Percentiles rank a stretch among this genome's conserved stretches.
phyloP scores from a whole-genome alignment of 495 filamentous ascomycete species.

The Copromyces sp. region DNA sequence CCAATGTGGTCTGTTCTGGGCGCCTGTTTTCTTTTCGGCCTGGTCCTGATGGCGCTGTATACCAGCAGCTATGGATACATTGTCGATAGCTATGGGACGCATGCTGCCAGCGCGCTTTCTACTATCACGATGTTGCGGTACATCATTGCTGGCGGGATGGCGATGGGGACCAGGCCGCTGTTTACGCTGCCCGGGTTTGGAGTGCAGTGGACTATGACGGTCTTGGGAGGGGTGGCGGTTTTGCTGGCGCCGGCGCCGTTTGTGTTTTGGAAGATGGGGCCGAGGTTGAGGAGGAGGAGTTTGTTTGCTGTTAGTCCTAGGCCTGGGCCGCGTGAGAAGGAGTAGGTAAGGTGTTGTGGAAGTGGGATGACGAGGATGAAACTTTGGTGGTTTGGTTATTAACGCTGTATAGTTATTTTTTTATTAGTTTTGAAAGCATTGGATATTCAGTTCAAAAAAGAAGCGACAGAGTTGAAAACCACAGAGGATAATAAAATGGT shows the following conservation, averaged over 20 bases:
- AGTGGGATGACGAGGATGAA: no score
- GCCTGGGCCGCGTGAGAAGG: neutral
- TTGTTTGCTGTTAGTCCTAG: conserved; percentile 8
- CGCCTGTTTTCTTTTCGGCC: conserved; percentile 25
- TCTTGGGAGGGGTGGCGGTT: conserved; percentile 18
- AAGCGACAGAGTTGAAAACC: neutral
- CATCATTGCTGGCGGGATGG: conserved; percentile 40
- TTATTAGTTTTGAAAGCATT: neutral
- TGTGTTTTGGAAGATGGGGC: conserved; percentile 18
- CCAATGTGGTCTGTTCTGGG: conserved; percentile 26
- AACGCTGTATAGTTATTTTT: neutral
- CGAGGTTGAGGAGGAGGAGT: conserved; percentile 17
- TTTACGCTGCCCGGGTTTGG: conserved; percentile 19
- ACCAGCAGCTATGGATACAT: conserved; percentile 46
- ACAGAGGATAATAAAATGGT: neutral
- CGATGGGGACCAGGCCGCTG: conserved; percentile 26
- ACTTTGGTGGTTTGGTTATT: no score
- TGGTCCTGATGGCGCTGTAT: conserved; percentile 28
- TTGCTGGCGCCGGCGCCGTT: conserved; percentile 15
- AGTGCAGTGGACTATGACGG: conserved; percentile 28
- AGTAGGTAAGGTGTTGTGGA: no score
- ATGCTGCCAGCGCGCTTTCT: conserved; percentile 35
- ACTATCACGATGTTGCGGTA: conserved; percentile 44
- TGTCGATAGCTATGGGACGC: conserved; percentile 43
- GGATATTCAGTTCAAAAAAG: neutral